Evolutionary conservation across 2,329 filamentous ascomycete species (phyloP).

Genomic region (Monosporascus sp.): DNA sequence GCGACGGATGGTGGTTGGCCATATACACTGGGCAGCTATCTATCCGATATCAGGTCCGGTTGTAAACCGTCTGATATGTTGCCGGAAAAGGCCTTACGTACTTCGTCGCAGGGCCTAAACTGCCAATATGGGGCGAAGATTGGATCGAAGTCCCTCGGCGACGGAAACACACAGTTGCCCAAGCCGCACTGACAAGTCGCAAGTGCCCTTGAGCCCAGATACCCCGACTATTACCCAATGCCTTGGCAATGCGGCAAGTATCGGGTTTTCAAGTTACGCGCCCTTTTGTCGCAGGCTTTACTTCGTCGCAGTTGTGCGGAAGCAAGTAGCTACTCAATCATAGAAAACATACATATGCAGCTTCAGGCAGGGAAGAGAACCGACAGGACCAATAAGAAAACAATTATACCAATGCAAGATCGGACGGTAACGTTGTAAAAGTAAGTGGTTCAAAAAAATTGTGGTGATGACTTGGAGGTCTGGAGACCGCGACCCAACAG

Average conservation of each 20-base stretch:
- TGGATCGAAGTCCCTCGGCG: not conserved
- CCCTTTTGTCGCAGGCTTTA: too few species aligned
- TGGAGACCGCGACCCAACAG: not conserved
- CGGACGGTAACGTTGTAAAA: too few species aligned
- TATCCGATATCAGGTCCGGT: slow-evolving; percentile 7
- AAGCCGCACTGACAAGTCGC: not conserved
- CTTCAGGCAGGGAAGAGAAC: too few species aligned
- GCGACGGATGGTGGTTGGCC: slow-evolving; percentile 77
- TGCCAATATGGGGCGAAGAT: not conserved
- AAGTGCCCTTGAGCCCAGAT: not conserved
- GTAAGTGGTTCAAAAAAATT: not conserved
- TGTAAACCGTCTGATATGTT: slow-evolving; percentile 8
- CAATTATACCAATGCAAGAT: not conserved
- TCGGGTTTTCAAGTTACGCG: too few species aligned
- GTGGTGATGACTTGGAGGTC: not conserved
- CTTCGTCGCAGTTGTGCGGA: too few species aligned
- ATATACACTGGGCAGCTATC: slow-evolving; percentile 37
- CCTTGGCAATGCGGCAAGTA: not conserved
- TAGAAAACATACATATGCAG: too few species aligned
- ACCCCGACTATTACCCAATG: not conserved
- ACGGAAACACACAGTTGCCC: not conserved
- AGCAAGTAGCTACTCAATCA: too few species aligned
- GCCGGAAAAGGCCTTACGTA: not conserved
- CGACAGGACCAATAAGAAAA: not conserved
- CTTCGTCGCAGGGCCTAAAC: not conserved